These are phyloP conservation scores for Puccinia sorghi DNA, from an alignment of 1,284 basidiomycete genomes.

Conservation along the genomic window DNA sequence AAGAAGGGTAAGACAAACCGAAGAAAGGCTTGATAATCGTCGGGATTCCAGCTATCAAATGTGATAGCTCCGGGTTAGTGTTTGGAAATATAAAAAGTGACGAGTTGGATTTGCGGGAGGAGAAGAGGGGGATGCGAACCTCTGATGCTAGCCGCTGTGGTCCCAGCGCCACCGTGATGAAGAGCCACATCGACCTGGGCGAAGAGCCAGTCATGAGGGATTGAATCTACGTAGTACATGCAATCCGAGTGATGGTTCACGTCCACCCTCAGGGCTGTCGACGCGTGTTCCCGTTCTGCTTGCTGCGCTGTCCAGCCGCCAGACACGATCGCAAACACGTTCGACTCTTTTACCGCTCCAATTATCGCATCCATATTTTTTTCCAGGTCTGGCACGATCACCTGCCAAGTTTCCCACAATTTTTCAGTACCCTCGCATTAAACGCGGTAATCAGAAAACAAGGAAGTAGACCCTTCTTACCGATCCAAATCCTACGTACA, in stretches of 20 bases:
- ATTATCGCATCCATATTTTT: conserved; percentile 86
- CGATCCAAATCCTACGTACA: conserved; percentile 98
- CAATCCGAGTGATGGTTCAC: conserved; percentile 66
- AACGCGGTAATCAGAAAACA: background rate
- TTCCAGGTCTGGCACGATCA: conserved; percentile 89
- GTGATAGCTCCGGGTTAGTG: conserved; percentile 59
- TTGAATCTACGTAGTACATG: conserved; percentile 81
- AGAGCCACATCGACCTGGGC: conserved; percentile 87
- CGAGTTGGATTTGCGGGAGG: background rate
- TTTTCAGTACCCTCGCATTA: too few species aligned
- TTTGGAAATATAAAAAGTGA: too few species aligned
- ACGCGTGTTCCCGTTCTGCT: conserved; percentile 60
- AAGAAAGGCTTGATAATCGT: conserved; percentile 97
- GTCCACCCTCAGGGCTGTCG: conserved; percentile 52
- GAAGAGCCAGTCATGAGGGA: conserved; percentile 98
- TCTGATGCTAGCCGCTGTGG: conserved; percentile 86
- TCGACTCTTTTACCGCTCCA: conserved; percentile 69
- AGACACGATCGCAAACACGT: conserved; percentile 73
- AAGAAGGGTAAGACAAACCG: conserved; percentile 66
- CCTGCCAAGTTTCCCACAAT: conserved; percentile 59
- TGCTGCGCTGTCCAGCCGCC: conserved; percentile 94
- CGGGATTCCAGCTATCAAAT: conserved; percentile 73
- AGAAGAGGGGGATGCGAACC: conserved; percentile 63
- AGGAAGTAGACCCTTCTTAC: background rate
- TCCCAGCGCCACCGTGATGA: conserved; percentile 88